Evolutionary conservation across 345 rosid genomes (phyloP).

Genomic region (Ailanthus altissimus): DNA sequence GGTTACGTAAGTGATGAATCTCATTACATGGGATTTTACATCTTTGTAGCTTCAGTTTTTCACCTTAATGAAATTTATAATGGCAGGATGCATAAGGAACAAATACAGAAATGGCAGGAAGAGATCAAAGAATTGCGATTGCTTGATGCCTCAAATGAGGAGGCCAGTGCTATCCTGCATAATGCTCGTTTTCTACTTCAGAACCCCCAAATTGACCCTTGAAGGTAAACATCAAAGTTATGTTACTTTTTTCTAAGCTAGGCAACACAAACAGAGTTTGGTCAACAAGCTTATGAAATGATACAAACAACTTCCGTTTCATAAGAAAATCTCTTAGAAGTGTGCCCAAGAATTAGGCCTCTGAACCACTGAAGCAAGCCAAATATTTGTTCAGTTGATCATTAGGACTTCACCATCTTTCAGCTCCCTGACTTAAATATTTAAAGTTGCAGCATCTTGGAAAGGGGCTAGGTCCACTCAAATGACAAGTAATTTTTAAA

Average conservation of each 20-base stretch:
- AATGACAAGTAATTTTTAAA: background rate
- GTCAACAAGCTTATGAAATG: background rate
- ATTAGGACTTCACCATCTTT: background rate
- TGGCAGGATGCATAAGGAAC: slow-evolving; percentile 76
- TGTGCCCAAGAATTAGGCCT: background rate
- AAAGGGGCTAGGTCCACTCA: background rate
- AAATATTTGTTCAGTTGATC: background rate
- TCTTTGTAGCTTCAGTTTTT: background rate
- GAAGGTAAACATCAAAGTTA: slow-evolving; percentile 37
- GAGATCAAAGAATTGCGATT: slow-evolving; percentile 72
- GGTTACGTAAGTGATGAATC: slow-evolving; percentile 49
- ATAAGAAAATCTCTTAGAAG: background rate
- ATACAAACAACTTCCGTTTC: background rate
- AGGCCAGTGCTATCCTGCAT: slow-evolving; percentile 55
- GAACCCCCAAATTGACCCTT: slow-evolving; percentile 52
- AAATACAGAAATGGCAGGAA: slow-evolving; percentile 84
- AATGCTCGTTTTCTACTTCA: slow-evolving; percentile 67
- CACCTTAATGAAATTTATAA: background rate
- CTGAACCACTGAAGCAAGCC: background rate
- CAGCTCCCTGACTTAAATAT: background rate
- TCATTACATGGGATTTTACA: background rate
- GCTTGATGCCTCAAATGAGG: slow-evolving; percentile 80
- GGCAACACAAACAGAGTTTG: background rate
- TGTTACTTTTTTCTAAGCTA: background rate
- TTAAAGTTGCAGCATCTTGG: background rate